Base-by-base conservation (phyloP, 1,139 yeast genomes). In the Debaryomyces robertsiae region DNA sequence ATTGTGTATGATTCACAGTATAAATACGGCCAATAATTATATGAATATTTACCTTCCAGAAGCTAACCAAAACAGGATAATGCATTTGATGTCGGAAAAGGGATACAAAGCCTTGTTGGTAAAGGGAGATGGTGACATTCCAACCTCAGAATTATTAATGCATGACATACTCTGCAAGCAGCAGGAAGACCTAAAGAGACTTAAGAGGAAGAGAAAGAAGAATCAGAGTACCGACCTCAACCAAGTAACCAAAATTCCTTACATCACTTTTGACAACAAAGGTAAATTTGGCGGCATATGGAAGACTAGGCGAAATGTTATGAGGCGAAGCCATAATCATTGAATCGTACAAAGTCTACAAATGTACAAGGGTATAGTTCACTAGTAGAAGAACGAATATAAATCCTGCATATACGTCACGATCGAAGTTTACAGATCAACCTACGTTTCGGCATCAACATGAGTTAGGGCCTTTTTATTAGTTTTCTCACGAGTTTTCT, bases 71-170 rank as follows among this genome's bases (percentile, higher is more conserved):
- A 44, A 40, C 9, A 40, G 14, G 14, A 44, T 61, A 24, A 49
- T 29, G 17, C 32, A 30, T 16, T 42, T 45, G 16, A 44, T 60
- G 14, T 32, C 32, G 33, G 10, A 17, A 4, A 47, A 57, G 2
- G 66, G 67, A 0, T 54, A 53, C 32, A 68, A 69, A 34, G 54
- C 82, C 36, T 44, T 84, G 0, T 45, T 88, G 1, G 71, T 80
- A 0, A 74, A 88, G 47, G 94, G 94, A 1, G 76, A 81, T 31
- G 79, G 89, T 1, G 87, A 81, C 37, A 47, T 71, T 1, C 75
- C 77, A 0, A 39, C 51, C 3, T 50, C 61, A 15, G 78, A 73
- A 41, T 46, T 69, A 11, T 46, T 66, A 9, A 56, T 57, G 47
- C 63, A 64, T 7, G 51, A 47, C 6, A 46, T 61, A 23, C 39